Percentiles rank a stretch among this genome's conserved stretches.
Evolutionary conservation across 208 protist genomes (phyloP).

Genomic region (Herpetomonas muscarum): DNA sequence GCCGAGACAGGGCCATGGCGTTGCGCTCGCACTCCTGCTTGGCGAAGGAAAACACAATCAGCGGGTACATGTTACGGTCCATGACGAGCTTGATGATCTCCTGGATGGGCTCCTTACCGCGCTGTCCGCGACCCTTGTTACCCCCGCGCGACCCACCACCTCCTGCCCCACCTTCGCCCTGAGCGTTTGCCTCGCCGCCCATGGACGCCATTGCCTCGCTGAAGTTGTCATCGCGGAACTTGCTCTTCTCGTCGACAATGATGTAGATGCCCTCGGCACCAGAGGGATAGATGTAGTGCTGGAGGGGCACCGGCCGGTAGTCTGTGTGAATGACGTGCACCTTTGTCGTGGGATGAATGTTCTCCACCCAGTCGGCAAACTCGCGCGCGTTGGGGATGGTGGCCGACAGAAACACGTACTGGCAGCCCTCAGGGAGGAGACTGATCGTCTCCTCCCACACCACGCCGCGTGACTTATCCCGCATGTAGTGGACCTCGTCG

Average conservation of each 20-base stretch:
- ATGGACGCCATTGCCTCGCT: slow-evolving; percentile 92
- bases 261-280: slow-evolving; percentile 97
- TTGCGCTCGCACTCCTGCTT: slow-evolving; percentile 98
- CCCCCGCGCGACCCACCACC: slow-evolving; percentile 19
- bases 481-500: slow-evolving; percentile 99
- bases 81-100: slow-evolving; percentile 98
- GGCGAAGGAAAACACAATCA: slow-evolving; percentile 99
- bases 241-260: slow-evolving; percentile 95
- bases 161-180: slow-evolving; percentile 15
- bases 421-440: slow-evolving; percentile 96
- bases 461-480: slow-evolving; percentile 98
- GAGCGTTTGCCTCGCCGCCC: slow-evolving; percentile 26
- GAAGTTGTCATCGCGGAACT: slow-evolving; percentile 97
- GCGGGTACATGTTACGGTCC: slow-evolving; percentile 95
- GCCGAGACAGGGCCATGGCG: slow-evolving; percentile 90
- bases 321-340: slow-evolving; percentile 99
- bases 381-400: slow-evolving; percentile 99
- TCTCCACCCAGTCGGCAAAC: slow-evolving; percentile 99
- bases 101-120: slow-evolving; percentile 69
- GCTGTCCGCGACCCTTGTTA: slow-evolving; percentile 8
- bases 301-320: slow-evolving; percentile 98
- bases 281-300: slow-evolving; percentile 98
- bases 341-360: slow-evolving; percentile 94
- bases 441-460: slow-evolving; percentile 99
- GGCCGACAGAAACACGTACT: slow-evolving; percentile 99